Conservation (phyloP, 768 basidiomycete species). For the Agrocybe chaxingu region DNA sequence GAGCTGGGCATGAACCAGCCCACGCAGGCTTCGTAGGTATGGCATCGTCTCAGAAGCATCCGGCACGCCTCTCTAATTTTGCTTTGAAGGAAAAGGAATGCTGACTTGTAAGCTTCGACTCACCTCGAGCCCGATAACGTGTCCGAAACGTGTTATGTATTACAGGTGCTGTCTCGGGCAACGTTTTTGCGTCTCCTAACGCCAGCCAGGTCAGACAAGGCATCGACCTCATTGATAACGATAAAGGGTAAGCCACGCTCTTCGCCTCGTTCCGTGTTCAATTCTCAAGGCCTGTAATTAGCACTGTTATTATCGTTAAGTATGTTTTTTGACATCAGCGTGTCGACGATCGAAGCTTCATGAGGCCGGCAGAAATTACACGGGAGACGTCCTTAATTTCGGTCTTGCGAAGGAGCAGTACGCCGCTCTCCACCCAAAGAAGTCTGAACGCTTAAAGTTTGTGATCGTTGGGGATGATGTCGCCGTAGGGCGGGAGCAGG, state of each 20-base stretch:
- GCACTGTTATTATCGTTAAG: slow-evolving; percentile 85
- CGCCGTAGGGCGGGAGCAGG: slow-evolving; percentile 77
- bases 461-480: slow-evolving; percentile 90
- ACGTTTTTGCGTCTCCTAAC: slow-evolving; percentile 88
- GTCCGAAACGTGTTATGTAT: too few species aligned
- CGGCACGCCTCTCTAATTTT: neutral
- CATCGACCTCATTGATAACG: slow-evolving; percentile 71
- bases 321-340: slow-evolving; percentile 24
- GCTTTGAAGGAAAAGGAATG: slow-evolving; percentile 63
- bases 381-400: slow-evolving; percentile 89
- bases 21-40: slow-evolving; percentile 85
- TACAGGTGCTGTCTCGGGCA: slow-evolving; percentile 77
- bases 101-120: slow-evolving; percentile 51
- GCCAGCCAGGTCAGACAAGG: slow-evolving; percentile 79
- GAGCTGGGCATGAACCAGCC: slow-evolving; percentile 89
- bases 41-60: neutral
- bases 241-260: slow-evolving; percentile 53
- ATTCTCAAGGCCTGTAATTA: slow-evolving; percentile 21
- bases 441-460: slow-evolving; percentile 66
- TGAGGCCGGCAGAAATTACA: slow-evolving; percentile 64
- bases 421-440: slow-evolving; percentile 64
- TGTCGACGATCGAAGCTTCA: slow-evolving; percentile 1
- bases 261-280: neutral
- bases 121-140: neutral
- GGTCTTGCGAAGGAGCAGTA: slow-evolving; percentile 87